Percentiles rank a stretch among this genome's conserved stretches.
phyloP scores from a whole-genome alignment of 257 asterid species.

The Primulina eburnea region DNA sequence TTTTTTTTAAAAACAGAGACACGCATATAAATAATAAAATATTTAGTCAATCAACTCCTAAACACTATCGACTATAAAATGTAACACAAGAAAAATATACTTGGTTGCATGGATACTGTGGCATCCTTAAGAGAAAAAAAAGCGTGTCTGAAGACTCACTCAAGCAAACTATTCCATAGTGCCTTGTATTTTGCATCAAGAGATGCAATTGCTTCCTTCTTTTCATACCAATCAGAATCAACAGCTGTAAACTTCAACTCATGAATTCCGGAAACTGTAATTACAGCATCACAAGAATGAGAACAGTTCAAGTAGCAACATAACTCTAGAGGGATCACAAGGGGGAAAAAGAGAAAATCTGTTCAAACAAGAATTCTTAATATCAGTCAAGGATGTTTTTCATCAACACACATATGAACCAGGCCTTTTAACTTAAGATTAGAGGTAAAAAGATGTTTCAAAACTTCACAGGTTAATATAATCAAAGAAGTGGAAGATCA shows the following conservation, averaged over 20 bases:
- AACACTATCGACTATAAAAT: not conserved
- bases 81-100: not conserved
- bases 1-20: too few relatives aligned
- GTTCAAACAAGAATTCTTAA: too few relatives aligned
- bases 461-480: conserved; percentile 17
- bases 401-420: not conserved
- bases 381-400: not conserved
- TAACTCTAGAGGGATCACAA: conserved; percentile 12
- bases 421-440: not conserved
- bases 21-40: not conserved
- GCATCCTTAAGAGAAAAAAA: conserved; percentile 20
- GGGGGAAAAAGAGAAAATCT: too few relatives aligned
- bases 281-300: conserved; percentile 20
- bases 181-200: conserved; percentile 69
- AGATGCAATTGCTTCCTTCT: conserved; percentile 70
- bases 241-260: conserved; percentile 56
- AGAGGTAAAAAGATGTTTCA: not conserved
- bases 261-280: conserved; percentile 44
- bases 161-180: conserved; percentile 50
- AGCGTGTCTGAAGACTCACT: conserved; percentile 53
- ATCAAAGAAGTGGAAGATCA: conserved; percentile 10
- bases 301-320: conserved; percentile 27
- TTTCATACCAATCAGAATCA: conserved; percentile 62
- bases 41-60: not conserved
- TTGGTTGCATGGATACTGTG: not conserved